These are phyloP conservation scores for Odontarrhena argentea DNA, from an alignment of 345 rosid species.

Conservation along the genomic window DNA sequence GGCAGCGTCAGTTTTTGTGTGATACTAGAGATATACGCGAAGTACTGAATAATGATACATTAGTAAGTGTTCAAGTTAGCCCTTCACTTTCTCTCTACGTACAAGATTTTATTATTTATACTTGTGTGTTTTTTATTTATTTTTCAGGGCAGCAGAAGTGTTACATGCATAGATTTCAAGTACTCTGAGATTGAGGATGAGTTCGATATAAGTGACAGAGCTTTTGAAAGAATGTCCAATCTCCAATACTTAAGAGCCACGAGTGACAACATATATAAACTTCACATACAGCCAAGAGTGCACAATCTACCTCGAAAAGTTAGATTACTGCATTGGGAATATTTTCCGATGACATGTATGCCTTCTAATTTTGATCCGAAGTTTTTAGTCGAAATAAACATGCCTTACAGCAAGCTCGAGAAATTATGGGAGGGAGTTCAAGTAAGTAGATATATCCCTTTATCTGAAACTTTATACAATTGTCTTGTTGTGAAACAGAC, in stretches of 20 bases:
- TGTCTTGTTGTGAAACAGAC: background rate
- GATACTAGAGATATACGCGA: constrained; percentile 23
- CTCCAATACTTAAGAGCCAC: constrained; percentile 26
- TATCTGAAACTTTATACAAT: too few species aligned
- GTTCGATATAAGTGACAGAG: background rate
- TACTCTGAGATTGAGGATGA: background rate
- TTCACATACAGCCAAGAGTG: too few species aligned
- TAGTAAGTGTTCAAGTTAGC: constrained; percentile 25
- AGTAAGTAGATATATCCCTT: constrained; percentile 10
- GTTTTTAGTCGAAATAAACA: constrained; percentile 18
- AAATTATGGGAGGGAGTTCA: constrained; percentile 32
- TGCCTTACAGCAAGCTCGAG: background rate
- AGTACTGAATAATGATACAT: constrained; percentile 1
- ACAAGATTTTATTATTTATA: background rate
- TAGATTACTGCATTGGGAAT: constrained; percentile 22
- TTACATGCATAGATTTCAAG: constrained; percentile 20
- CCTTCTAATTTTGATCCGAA: constrained; percentile 15
- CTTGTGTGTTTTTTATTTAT: background rate
- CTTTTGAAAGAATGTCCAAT: constrained; percentile 26
- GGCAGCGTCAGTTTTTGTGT: constrained; percentile 35
- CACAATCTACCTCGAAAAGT: constrained; percentile 1
- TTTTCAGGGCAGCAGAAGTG: constrained; percentile 22
- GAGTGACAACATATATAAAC: too few species aligned
- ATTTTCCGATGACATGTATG: constrained; percentile 24
- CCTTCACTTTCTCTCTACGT: background rate